A percentile compares a stretch with the other conserved stretches of the same genome.
Evolutionary conservation across 2,329 filamentous ascomycete genomes (phyloP).

Genomic region (Cordyceps fumosorosea): DNA sequence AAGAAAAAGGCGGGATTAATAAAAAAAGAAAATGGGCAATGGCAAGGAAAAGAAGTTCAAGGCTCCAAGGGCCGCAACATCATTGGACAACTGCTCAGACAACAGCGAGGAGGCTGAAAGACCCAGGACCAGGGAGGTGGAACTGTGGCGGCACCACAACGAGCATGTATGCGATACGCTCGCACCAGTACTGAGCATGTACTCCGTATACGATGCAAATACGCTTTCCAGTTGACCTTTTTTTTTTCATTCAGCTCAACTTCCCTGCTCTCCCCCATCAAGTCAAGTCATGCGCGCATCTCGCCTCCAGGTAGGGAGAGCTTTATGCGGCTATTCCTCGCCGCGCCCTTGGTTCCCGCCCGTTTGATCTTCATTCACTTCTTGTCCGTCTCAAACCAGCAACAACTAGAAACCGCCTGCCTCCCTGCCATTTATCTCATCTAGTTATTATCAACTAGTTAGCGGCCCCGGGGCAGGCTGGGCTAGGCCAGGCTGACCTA

Average conservation of each 20-base stretch:
- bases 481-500: too few species aligned
- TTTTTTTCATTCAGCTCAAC: not conserved
- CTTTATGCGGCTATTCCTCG: too few species aligned
- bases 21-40: not conserved
- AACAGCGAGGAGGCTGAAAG: not conserved
- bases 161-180: too few species aligned
- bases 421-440: not conserved
- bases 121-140: conserved; percentile 2
- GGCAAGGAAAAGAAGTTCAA: not conserved
- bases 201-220: not conserved
- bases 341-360: too few species aligned
- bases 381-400: too few species aligned
- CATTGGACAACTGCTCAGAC: not conserved
- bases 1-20: too few species aligned
- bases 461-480: too few species aligned
- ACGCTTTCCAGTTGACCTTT: not conserved
- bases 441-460: not conserved
- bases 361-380: too few species aligned
- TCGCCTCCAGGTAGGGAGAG: too few species aligned
- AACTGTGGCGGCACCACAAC: not conserved
- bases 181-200: not conserved
- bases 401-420: too few species aligned
- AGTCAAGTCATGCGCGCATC: not conserved
- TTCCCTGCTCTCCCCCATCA: not conserved
- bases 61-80: not conserved